Percentiles rank a stretch among this genome's conserved stretches.
Conservation (phyloP, 345 rosid species). For the Citrus mangshanensis region DNA sequence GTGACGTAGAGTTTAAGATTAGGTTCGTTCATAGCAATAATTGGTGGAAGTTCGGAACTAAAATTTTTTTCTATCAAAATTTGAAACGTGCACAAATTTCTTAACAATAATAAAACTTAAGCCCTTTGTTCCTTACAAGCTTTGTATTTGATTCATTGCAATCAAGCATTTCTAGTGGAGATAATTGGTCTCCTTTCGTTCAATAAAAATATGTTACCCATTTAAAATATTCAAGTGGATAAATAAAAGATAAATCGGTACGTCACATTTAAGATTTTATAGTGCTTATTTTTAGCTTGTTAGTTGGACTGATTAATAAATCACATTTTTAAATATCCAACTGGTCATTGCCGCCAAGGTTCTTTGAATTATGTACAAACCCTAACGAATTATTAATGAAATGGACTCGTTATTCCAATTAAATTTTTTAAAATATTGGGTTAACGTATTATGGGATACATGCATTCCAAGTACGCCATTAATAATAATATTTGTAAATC, state of each 20-base stretch:
- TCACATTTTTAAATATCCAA: not conserved
- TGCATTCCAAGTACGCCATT: not conserved
- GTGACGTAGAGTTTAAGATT: conserved; percentile 8
- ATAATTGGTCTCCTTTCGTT: not conserved
- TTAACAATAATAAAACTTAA: not conserved
- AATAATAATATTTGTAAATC: not conserved
- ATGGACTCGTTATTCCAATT: not conserved
- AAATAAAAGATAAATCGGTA: not conserved
- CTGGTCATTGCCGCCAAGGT: not conserved
- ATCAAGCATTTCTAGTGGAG: not conserved
- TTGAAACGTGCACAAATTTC: not conserved
- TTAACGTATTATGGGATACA: conserved; percentile 1
- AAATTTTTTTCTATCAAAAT: not conserved
- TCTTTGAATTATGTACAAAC: not conserved
- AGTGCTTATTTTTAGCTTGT: not conserved
- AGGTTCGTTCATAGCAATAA: not conserved
- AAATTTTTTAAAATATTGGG: not conserved
- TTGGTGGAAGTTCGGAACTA: not conserved
- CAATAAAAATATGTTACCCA: not conserved
- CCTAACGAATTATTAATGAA: not conserved
- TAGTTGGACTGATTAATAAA: not conserved
- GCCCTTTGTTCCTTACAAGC: not conserved
- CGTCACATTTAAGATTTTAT: not conserved
- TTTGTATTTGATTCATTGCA: not conserved
- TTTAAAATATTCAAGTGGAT: not conserved